Conservation (phyloP, 2,329 filamentous ascomycete genomes). For the Escovopsis sp. region DNA sequence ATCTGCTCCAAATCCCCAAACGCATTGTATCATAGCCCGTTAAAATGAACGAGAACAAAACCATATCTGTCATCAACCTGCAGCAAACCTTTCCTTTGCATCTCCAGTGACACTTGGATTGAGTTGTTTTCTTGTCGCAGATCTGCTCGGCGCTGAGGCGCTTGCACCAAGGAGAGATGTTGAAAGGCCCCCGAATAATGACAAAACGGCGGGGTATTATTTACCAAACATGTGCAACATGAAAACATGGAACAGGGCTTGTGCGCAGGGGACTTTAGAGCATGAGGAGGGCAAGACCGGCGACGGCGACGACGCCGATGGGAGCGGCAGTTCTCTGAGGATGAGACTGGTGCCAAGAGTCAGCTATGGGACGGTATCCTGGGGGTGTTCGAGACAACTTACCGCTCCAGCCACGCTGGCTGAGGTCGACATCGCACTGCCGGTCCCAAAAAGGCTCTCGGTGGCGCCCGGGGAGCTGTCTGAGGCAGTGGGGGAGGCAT, state of each 20-base stretch:
- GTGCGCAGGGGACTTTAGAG: conserved; percentile 24
- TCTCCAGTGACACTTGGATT: conserved; percentile 16
- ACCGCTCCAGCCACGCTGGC: conserved; percentile 15
- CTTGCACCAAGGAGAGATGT: conserved; percentile 11
- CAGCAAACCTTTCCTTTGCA: conserved; percentile 16
- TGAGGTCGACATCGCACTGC: conserved; percentile 1
- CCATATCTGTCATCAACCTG: conserved; percentile 21
- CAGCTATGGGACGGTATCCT: background rate
- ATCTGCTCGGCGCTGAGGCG: conserved; percentile 12
- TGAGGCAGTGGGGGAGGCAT: conserved; percentile 7
- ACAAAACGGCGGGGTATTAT: conserved; percentile 23
- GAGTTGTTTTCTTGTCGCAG: conserved; percentile 12
- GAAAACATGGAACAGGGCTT: conserved; percentile 7
- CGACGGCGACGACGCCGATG: conserved; percentile 31
- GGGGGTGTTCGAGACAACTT: conserved; percentile 8
- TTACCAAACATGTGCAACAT: conserved; percentile 26
- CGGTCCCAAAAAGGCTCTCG: conserved; percentile 8
- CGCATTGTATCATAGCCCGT: conserved; percentile 19
- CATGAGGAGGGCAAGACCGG: conserved; percentile 33
- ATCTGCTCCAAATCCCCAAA: conserved; percentile 10
- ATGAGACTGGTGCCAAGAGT: conserved; percentile 11
- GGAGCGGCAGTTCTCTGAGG: conserved; percentile 31
- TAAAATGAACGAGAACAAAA: conserved; percentile 20
- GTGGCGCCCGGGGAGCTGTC: conserved; percentile 10
- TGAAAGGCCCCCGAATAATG: conserved; percentile 14